Evolutionary conservation across 208 protist genomes (phyloP).

Genomic region (Acanthamoeba culbertsoni): DNA sequence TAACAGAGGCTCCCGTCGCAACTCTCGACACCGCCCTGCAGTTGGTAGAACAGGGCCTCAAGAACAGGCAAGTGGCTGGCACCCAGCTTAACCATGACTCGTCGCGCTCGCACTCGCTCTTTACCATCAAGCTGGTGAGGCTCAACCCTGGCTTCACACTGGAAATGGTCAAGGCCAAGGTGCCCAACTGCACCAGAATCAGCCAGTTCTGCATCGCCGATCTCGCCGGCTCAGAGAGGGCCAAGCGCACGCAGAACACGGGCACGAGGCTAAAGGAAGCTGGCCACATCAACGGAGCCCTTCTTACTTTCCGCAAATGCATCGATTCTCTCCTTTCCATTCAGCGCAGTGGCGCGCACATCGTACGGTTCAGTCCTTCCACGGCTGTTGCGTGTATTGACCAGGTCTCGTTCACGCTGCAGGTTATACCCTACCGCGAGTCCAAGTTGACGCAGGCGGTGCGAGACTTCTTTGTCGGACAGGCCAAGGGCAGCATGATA

Average conservation of each 20-base stretch:
- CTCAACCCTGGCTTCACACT: neutral
- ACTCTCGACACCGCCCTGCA: slow-evolving; percentile 14
- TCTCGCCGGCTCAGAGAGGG: slow-evolving; percentile 76
- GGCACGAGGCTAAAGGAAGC: slow-evolving; percentile 80
- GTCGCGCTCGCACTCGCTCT: slow-evolving; percentile 56
- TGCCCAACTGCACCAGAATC: neutral
- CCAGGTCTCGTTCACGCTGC: neutral
- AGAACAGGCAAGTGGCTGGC: neutral
- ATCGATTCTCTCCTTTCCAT: slow-evolving; percentile 73
- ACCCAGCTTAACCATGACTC: slow-evolving; percentile 53
- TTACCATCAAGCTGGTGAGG: slow-evolving; percentile 29
- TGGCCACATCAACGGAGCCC: slow-evolving; percentile 78
- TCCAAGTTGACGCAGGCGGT: slow-evolving; percentile 75
- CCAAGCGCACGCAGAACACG: slow-evolving; percentile 33
- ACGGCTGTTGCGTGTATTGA: neutral
- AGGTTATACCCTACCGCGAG: slow-evolving; percentile 70
- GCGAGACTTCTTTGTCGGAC: slow-evolving; percentile 65
- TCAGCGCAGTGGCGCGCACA: slow-evolving; percentile 54
- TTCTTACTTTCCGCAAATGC: slow-evolving; percentile 76
- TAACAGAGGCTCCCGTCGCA: neutral
- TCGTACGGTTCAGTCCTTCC: neutral
- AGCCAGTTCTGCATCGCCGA: slow-evolving; percentile 70
- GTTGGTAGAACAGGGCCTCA: slow-evolving; percentile 13
- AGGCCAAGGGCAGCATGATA: slow-evolving; percentile 72
- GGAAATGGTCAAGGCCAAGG: neutral